A percentile compares a stretch with the other conserved stretches of the same genome.
Evolutionary conservation across 2,329 filamentous ascomycete genomes (phyloP).

Genomic region (Phaeosphaeriaceae sp.): DNA sequence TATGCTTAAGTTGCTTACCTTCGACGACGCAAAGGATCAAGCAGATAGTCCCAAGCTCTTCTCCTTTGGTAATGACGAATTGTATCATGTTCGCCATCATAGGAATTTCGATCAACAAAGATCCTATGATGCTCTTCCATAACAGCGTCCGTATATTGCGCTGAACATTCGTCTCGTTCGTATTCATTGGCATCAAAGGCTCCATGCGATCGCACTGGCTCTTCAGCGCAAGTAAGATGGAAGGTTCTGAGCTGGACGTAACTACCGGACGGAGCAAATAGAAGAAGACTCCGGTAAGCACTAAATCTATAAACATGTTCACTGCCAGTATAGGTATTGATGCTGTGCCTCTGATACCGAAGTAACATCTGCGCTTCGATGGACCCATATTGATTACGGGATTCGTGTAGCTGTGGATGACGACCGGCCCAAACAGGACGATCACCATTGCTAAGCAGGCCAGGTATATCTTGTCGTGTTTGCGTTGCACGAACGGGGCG

Average conservation of each 20-base stretch:
- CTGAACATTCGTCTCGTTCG: slow-evolving; percentile 16
- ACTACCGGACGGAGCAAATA: slow-evolving; percentile 39
- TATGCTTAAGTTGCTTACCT: slow-evolving; percentile 27
- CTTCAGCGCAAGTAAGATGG: neutral
- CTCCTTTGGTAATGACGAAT: slow-evolving; percentile 37
- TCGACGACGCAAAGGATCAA: slow-evolving; percentile 49
- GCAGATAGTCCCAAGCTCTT: slow-evolving; percentile 49
- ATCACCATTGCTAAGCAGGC: slow-evolving; percentile 29
- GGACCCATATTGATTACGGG: slow-evolving; percentile 38
- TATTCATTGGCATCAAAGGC: neutral
- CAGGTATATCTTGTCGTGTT: slow-evolving; percentile 44
- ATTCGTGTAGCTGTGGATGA: slow-evolving; percentile 31
- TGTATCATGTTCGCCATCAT: slow-evolving; percentile 47
- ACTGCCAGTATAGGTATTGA: slow-evolving; percentile 45
- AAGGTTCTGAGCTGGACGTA: neutral
- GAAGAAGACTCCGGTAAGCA: slow-evolving; percentile 47
- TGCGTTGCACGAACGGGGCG: slow-evolving; percentile 34
- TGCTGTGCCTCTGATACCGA: slow-evolving; percentile 43
- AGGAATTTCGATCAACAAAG: slow-evolving; percentile 43
- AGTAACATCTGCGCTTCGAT: slow-evolving; percentile 42
- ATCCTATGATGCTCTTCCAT: slow-evolving; percentile 39
- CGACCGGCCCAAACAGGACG: slow-evolving; percentile 29
- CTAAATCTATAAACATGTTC: slow-evolving; percentile 44
- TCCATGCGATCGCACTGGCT: neutral
- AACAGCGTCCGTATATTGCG: slow-evolving; percentile 29